Evolutionary conservation across 257 asterid genomes (phyloP), one percentile per base, ranked within the genome.

Genomic region (Lantana camara): DNA sequence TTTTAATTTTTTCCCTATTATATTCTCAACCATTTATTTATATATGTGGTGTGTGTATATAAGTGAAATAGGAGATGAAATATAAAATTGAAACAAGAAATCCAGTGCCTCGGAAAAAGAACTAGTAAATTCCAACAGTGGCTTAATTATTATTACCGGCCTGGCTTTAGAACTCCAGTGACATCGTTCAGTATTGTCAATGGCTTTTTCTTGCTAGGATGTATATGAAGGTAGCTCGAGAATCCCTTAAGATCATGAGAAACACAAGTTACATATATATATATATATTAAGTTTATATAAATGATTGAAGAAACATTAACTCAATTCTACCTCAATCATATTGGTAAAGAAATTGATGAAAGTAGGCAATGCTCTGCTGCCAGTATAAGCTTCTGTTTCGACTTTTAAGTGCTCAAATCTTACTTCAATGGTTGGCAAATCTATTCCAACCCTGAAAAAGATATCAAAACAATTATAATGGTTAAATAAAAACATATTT

Each of bases 131-230:
- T n/a, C n/a, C n/a, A n/a, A n/a, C n/a, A n/a, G n/a, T n/a, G n/a
- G n/a, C n/a, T n/a, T n/a, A n/a, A n/a, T n/a, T n/a, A n/a, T n/a
- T n/a, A n/a, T 46, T 60, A 88, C 96, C 91, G 75, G 69, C 86
- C 52, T 38, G 96, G 96, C 73, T 80, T 84, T 63, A 86, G 52
- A 52, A 86, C 79, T 73, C 96, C 95, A 41, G 83, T 84, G 40
- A 86, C 75, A 54, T 77, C 75, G 23, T 74, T 72, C 32, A 89
- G 80, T 55, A 89, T 86, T n/a, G 86, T 30, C 4, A 84, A 63
- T 3, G 62, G 60, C 75, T 68, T 79, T 89, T 80, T 89, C 63
- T 65, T 63, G 70, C 75, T 84, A 0, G 84, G 79, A 17, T 73
- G 70, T 38, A 86, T 75, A 30, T 57, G 83, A 5, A 82, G 75